Evolutionary conservation across 257 asterid species (phyloP).

Genomic region (Solanum okadae): DNA sequence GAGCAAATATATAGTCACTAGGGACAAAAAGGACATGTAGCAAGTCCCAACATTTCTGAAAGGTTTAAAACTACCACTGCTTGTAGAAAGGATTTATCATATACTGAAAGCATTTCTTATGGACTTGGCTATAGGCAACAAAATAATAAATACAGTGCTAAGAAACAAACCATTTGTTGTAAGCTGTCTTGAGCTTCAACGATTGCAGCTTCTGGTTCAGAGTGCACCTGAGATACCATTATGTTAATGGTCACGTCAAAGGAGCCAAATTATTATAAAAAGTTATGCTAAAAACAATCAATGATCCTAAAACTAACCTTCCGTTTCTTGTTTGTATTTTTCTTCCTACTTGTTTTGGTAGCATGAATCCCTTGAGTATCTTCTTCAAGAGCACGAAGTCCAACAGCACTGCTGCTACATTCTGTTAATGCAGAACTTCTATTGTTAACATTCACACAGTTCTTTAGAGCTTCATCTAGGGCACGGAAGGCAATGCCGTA

Average conservation of each 20-base stretch:
- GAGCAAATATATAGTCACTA: neutral
- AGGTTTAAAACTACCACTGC: neutral
- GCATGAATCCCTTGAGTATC: conserved; percentile 39
- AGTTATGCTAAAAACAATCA: neutral
- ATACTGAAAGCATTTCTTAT: neutral
- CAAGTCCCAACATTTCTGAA: neutral
- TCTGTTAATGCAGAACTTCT: conserved; percentile 35
- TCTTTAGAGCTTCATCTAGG: conserved; percentile 72
- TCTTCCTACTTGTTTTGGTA: conserved; percentile 55
- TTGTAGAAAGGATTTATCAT: neutral
- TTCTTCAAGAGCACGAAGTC: conserved; percentile 53
- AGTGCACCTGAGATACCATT: conserved; percentile 39
- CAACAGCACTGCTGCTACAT: conserved; percentile 38
- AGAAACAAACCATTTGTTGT: conserved; percentile 55
- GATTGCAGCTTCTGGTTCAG: conserved; percentile 51
- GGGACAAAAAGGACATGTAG: neutral
- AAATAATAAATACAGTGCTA: neutral
- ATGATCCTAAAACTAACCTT: conserved; percentile 43
- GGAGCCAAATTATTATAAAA: neutral
- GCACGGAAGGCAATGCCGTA: conserved; percentile 66
- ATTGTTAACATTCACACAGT: conserved; percentile 73
- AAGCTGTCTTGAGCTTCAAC: conserved; percentile 51
- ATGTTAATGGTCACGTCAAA: neutral
- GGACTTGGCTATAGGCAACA: neutral
- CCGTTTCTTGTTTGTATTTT: conserved; percentile 60